Percentiles rank a stretch among this genome's conserved stretches.
Conservation (phyloP, 192 early-diverging fungal genomes). For the Podila clonocystis region DNA sequence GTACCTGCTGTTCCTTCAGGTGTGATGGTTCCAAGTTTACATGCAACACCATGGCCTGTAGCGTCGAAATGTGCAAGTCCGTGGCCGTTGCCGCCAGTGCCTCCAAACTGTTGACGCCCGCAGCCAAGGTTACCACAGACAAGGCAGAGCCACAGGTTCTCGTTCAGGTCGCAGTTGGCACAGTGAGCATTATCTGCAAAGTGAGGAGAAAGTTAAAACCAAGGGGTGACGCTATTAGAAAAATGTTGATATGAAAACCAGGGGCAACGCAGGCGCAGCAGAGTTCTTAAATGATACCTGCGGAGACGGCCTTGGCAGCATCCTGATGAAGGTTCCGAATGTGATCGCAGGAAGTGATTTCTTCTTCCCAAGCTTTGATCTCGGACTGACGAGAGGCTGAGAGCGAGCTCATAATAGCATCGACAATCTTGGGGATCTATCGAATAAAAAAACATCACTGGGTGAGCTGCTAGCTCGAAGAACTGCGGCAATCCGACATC, state of each 20-base stretch:
- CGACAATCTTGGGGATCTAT: slow-evolving; percentile 69
- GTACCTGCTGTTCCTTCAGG: slow-evolving; percentile 94
- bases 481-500: neutral
- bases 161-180: slow-evolving; percentile 82
- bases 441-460: neutral
- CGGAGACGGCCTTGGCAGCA: slow-evolving; percentile 56
- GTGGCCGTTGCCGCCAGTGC: slow-evolving; percentile 93
- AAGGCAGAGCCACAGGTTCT: slow-evolving; percentile 97
- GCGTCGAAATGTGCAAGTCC: slow-evolving; percentile 85
- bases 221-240: neutral
- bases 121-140: slow-evolving; percentile 94
- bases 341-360: slow-evolving; percentile 84
- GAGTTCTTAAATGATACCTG: slow-evolving; percentile 33
- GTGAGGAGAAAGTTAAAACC: neutral
- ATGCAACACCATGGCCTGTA: slow-evolving; percentile 84
- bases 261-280: no score
- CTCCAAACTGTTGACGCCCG: slow-evolving; percentile 93
- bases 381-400: slow-evolving; percentile 89
- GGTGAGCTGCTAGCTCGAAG: neutral
- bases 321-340: slow-evolving; percentile 75
- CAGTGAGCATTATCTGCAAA: slow-evolving; percentile 75
- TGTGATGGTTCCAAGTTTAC: slow-evolving; percentile 97
- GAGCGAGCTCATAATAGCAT: slow-evolving; percentile 77
- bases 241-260: neutral
- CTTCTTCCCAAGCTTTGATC: slow-evolving; percentile 95